Conservation (phyloP, 2,329 filamentous ascomycete species). For the Stagonosporopsis vannaccii region DNA sequence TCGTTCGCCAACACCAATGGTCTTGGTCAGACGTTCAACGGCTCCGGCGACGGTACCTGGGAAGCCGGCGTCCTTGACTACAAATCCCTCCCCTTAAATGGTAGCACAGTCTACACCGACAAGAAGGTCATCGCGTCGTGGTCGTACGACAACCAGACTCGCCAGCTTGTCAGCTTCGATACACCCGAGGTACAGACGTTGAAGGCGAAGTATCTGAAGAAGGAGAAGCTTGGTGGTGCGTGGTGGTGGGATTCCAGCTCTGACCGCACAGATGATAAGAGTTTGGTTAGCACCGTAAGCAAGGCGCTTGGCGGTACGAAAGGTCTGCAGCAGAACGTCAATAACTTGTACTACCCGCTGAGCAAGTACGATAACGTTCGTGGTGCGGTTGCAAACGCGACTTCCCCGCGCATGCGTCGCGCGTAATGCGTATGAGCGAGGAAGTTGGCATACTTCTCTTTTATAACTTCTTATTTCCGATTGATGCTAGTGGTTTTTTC, state of each 20-base stretch:
- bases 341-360: slow-evolving; percentile 33
- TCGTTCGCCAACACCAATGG: slow-evolving; percentile 36
- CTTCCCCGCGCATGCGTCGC: neutral
- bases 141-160: slow-evolving; percentile 29
- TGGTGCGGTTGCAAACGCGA: neutral
- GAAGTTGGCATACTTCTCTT: neutral
- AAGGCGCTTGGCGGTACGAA: slow-evolving; percentile 26
- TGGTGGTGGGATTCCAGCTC: slow-evolving; percentile 43
- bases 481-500: neutral
- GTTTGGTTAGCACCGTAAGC: slow-evolving; percentile 26
- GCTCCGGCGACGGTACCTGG: slow-evolving; percentile 34
- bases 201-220: slow-evolving; percentile 37
- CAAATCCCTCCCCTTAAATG: slow-evolving; percentile 36
- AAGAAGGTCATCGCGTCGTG: slow-evolving; percentile 30
- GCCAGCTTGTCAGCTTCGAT: slow-evolving; percentile 36
- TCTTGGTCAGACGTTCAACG: slow-evolving; percentile 35
- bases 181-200: slow-evolving; percentile 31
- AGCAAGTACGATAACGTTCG: slow-evolving; percentile 35
- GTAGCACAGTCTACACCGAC: slow-evolving; percentile 30
- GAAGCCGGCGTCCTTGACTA: slow-evolving; percentile 39
- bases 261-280: slow-evolving; percentile 32
- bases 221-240: slow-evolving; percentile 36
- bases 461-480: neutral
- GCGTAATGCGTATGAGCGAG: neutral
- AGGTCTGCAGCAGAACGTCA: slow-evolving; percentile 13